Evolutionary conservation across 1,139 yeast genomes (phyloP), one percentile per base, ranked within the genome.

Genomic region (Magnusiomyces sp.): DNA sequence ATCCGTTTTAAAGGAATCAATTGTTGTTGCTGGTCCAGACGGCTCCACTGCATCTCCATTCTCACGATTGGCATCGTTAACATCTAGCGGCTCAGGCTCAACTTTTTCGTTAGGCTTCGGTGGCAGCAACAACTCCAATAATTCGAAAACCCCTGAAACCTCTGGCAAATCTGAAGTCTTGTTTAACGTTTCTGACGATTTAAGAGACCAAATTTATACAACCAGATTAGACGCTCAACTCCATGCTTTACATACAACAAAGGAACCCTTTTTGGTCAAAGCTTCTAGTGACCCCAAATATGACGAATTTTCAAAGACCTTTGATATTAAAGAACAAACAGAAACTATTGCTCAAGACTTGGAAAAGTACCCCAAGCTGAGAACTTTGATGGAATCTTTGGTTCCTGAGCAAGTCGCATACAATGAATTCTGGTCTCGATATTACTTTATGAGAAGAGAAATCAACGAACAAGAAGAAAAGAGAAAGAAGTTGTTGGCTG

Each of bases 401-500:
- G 95, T 87, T 1, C 45, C 47, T 6, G 77, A 73, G 1, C 65
- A 75, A 55, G 69, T 87, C 14, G 60, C 79, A 1, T 83, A 80
- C 57, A 71, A 74, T 32, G 70, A 71, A 43, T 90, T 90, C 64
- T 90, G 97, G 97, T 69, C 71, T 44, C 74, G 82, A 45, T 90
- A 87, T 67, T 85, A 79, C 64, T 71, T 69, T 53, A 73, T 77
- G 62, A 78, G 78, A 50, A 66, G 69, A 16, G 73, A 74, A 55
- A 77, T 88, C 45, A 71, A 78, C 43, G 75, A 74, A 31, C 81
- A 79, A 57, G 96, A 88, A 57, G 71, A 73, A 56, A 77, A 79
- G 61, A 76, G 96, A 58, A 82, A 79, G 64, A 74, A 74, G 51
- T 69, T 88, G 45, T 69, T 86, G 47, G 68, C 70, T 29, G 71